Conservation (phyloP, 306 rosid species). For the Senna tora region DNA sequence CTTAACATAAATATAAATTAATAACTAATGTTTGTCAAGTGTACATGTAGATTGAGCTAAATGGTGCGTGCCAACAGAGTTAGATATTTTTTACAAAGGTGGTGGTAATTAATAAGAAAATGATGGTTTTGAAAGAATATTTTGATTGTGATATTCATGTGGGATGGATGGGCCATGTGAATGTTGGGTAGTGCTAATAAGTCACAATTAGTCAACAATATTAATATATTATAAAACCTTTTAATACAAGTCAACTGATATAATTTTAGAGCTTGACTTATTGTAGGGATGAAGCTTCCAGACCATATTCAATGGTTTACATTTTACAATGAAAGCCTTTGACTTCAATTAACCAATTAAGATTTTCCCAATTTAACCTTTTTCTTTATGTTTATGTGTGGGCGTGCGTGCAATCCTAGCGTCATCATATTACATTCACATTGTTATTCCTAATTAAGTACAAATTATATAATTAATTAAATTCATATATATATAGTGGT, state of each 20-base stretch:
- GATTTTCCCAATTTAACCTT: neutral
- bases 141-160: slow-evolving; percentile 34
- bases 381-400: neutral
- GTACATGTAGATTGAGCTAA: slow-evolving; percentile 24
- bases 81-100: slow-evolving; percentile 1
- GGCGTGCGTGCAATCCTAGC: neutral
- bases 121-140: slow-evolving; percentile 54
- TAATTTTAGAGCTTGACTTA: slow-evolving; percentile 58
- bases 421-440: neutral
- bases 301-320: slow-evolving; percentile 51
- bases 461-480: no score
- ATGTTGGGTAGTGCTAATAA: slow-evolving; percentile 27
- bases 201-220: slow-evolving; percentile 57
- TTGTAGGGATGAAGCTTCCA: slow-evolving; percentile 2
- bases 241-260: slow-evolving; percentile 50
- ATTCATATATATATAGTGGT: no score
- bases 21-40: neutral
- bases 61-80: slow-evolving; percentile 2
- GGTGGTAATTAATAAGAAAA: slow-evolving; percentile 4
- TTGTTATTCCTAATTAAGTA: neutral
- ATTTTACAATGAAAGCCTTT: slow-evolving; percentile 45
- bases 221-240: no score
- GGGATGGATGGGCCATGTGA: slow-evolving; percentile 34
- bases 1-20: no score
- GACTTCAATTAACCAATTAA: slow-evolving; percentile 40